Base-by-base conservation (phyloP, 371 early-diverging fungal species). In the Mortierella sp. region DNA sequence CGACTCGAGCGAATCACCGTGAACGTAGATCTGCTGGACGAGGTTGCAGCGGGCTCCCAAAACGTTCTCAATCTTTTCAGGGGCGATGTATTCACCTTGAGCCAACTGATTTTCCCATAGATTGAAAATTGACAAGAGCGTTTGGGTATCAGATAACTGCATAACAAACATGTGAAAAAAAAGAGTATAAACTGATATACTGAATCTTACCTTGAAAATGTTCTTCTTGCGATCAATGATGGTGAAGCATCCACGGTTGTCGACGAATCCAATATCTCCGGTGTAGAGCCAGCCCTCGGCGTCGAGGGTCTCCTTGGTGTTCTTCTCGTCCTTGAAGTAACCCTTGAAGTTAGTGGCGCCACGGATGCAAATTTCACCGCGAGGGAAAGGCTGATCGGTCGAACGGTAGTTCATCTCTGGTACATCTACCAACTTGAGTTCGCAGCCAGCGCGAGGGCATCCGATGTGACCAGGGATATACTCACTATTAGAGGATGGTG, bases 211-310 rank as follows among this genome's bases (percentile, higher is more conserved):
- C 78, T 99, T 99, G 91, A 99, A 99, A 73, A 99, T 97, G 78
- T 97, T 97, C 90, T 99, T 99, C 85, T 96, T 95, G 69, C 99
- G 92, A 83, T 99, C 99, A 78, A 99, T 93, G 69, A 99, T 96
- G 16, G 84, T 84, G 59, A 97, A 76, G 47, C 96, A 93, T 73
- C 94, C 95, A 58, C 93, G 89, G 30, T 87, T 83, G 78, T 94
- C 93, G 70, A 97, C 85, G 75, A 87, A 86, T 52, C 94, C 98
- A 84, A 99, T 93, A 77, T 99, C 99, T 20, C 90, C 90, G n/a
- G 99, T 97, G 66, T 92, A 89, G 47, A 95, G 84, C 99, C 99
- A 99, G 5, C 96, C 97, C 47, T 97, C 97, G 0, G 88, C 73
- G 64, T 92, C 93, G 37, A 97, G 78, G 0, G 93, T 84, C 75